Evolutionary conservation across 176 grass and related monocot genomes (phyloP), one percentile per base, ranked within the genome.

Genomic region (Ensete glaucum): DNA sequence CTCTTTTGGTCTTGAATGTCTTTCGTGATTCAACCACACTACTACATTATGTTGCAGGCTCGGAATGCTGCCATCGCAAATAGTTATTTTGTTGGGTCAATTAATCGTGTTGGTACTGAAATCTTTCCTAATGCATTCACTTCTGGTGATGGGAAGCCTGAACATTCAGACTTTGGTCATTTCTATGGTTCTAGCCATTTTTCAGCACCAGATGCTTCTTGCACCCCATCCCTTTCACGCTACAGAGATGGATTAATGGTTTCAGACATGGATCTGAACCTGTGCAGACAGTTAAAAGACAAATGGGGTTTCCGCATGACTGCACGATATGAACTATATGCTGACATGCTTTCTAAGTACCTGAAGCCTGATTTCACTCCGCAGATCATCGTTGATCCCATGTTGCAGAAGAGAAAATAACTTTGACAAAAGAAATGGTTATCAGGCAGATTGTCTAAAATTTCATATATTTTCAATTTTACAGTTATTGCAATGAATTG

Each of bases 221-320:
- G 95, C 82, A 94, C 95, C 22, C 88, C 91, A n/a, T 89, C 90
- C 22, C 71, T 99, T 19, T 99, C 95, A 26, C 90, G 86, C 82
- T 84, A 87, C 43, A 78, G 81, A 68, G 95, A 94, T 87, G 95
- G 95, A 55, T 73, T 94, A 79, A 82, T 94, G 82, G 82, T 94
- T 74, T 84, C 91, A 23, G 95, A 99, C 84, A 88, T 99, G 88
- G 85, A 99, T 79, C 86, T 99, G 73, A 99, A 99, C 83, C 67
- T 99, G 56, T 94, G 96, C 54, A 85, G 91, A 25, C 96, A 99
- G 81, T 84, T 99, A 50, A 99, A 95, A 80, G 96, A 99, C 77
- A 99, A 99, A 76, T 99, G 96, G 91, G 88, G 80, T 13, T 94
- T 99, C 83, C 85, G 96, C 66, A 95, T 99, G 96, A 95, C 96